Evolutionary conservation across 345 rosid species (phyloP).

Genomic region (Anacardium occidentale): DNA sequence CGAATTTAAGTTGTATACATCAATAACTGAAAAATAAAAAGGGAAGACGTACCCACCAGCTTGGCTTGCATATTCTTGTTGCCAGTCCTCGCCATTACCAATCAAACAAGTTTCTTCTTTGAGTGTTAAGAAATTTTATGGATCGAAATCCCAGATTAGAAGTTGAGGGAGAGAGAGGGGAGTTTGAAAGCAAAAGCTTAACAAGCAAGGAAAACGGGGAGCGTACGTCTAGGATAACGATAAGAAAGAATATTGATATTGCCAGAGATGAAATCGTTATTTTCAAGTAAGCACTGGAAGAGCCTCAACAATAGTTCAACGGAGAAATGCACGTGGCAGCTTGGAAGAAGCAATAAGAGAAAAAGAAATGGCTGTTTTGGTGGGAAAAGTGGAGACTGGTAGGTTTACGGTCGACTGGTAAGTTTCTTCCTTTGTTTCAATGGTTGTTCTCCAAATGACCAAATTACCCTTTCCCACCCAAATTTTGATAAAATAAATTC

Average conservation of each 20-base stretch:
- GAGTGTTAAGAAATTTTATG: not conserved
- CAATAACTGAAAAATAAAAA: constrained; percentile 1
- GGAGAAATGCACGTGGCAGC: not conserved
- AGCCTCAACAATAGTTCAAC: not conserved
- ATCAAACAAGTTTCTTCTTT: constrained; percentile 8
- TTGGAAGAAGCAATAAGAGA: constrained; percentile 1
- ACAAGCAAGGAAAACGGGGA: not conserved
- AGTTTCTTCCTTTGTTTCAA: not conserved
- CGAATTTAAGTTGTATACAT: not conserved
- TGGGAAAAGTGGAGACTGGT: constrained; percentile 22
- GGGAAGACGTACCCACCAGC: constrained; percentile 78
- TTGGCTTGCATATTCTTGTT: constrained; percentile 80
- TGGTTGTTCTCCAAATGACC: not conserved
- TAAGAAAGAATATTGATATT: constrained; percentile 9
- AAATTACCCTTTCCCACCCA: too few species aligned
- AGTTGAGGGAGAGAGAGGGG: not conserved
- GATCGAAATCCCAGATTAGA: not conserved
- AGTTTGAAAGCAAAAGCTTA: constrained; percentile 17
- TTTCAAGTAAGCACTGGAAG: constrained; percentile 5
- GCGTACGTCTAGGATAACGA: not conserved
- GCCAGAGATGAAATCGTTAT: not conserved
- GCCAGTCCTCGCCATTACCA: constrained; percentile 48
- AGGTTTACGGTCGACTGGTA: constrained; percentile 35
- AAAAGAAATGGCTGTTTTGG: not conserved
- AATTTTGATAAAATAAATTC: too few species aligned